Conservation (phyloP, 2,329 filamentous ascomycete genomes). For the Phialemoniopsis sp. region DNA sequence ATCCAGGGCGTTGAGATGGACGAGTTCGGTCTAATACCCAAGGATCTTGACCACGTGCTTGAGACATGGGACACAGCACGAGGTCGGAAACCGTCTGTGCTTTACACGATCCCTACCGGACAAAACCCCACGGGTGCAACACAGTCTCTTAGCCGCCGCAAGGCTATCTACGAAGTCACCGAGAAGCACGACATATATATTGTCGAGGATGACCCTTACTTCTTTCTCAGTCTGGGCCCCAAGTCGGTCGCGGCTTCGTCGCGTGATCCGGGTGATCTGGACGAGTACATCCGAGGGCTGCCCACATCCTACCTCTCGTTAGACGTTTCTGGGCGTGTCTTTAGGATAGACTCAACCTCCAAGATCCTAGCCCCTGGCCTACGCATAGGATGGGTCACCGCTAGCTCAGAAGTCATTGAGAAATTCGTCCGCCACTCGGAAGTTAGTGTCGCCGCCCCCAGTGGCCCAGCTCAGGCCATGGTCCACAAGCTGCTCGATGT, state of each 20-base stretch:
- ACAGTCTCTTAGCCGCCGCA: slow-evolving; percentile 52
- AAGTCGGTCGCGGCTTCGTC: too few relatives aligned
- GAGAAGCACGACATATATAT: slow-evolving; percentile 70
- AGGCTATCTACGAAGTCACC: too few relatives aligned
- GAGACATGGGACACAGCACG: slow-evolving; percentile 60
- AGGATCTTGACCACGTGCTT: slow-evolving; percentile 58
- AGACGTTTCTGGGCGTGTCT: slow-evolving; percentile 22
- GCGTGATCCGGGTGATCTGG: too few relatives aligned
- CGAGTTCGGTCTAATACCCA: slow-evolving; percentile 58
- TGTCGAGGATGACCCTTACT: slow-evolving; percentile 73
- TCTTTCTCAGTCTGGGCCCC: slow-evolving; percentile 65
- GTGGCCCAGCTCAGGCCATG: slow-evolving; percentile 21
- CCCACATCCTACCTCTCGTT: slow-evolving; percentile 24
- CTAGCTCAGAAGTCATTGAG: slow-evolving; percentile 15
- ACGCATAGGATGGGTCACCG: slow-evolving; percentile 22
- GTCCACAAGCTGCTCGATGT: slow-evolving; percentile 22
- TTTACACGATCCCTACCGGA: slow-evolving; percentile 70
- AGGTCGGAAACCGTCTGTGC: slow-evolving; percentile 59
- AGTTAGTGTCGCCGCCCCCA: slow-evolving; percentile 12
- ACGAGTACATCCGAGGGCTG: too few relatives aligned
- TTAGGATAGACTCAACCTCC: slow-evolving; percentile 22
- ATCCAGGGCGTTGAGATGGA: slow-evolving; percentile 62
- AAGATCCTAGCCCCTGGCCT: slow-evolving; percentile 25
- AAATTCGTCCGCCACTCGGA: slow-evolving; percentile 18
- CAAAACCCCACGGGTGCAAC: slow-evolving; percentile 76